A percentile compares a stretch with the other conserved stretches of the same genome.
Conservation (phyloP, 768 basidiomycete genomes). For the Hortiboletus campestris region DNA sequence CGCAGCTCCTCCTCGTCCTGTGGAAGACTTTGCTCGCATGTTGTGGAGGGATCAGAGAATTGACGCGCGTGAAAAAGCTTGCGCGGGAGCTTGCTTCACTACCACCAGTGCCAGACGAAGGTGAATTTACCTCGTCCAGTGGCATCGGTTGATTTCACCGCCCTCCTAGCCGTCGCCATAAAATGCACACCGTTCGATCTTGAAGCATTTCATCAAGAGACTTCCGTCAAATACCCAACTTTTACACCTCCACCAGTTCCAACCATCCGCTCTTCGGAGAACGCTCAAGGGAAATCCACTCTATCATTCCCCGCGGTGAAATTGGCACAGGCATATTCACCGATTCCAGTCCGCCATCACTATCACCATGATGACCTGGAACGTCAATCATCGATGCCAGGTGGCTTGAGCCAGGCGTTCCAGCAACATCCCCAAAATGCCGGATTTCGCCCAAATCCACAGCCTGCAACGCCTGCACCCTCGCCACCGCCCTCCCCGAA, state of each 20-base stretch:
- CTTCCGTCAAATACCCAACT: conserved; percentile 93
- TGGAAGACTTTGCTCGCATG: conserved; percentile 95
- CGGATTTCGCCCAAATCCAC: conserved; percentile 43
- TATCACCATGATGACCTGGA: conserved; percentile 85
- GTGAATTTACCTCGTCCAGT: conserved; percentile 26
- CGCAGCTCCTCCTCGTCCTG: conserved; percentile 82
- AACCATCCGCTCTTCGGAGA: conserved; percentile 31
- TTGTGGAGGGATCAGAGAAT: conserved; percentile 89
- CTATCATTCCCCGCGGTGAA: conserved; percentile 49
- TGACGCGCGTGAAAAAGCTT: conserved; percentile 76
- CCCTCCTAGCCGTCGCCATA: conserved; percentile 54
- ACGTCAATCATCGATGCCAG: conserved; percentile 41
- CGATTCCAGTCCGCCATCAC: conserved; percentile 91
- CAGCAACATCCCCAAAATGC: conserved; percentile 33
- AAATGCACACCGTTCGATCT: conserved; percentile 93
- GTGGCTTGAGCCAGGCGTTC: conserved; percentile 35
- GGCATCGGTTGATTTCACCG: conserved; percentile 5
- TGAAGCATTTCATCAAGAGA: conserved; percentile 85
- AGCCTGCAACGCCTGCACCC: conserved; percentile 88
- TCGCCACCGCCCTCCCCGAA: conserved; percentile 82
- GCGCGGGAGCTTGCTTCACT: conserved; percentile 84
- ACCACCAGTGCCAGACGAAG: conserved; percentile 48
- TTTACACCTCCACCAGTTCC: conserved; percentile 64
- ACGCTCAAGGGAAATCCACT: conserved; percentile 30
- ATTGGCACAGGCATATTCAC: conserved; percentile 87